phyloP scores from a whole-genome alignment of 108 stramenopile species.

The Poteriospumella lacustris region DNA sequence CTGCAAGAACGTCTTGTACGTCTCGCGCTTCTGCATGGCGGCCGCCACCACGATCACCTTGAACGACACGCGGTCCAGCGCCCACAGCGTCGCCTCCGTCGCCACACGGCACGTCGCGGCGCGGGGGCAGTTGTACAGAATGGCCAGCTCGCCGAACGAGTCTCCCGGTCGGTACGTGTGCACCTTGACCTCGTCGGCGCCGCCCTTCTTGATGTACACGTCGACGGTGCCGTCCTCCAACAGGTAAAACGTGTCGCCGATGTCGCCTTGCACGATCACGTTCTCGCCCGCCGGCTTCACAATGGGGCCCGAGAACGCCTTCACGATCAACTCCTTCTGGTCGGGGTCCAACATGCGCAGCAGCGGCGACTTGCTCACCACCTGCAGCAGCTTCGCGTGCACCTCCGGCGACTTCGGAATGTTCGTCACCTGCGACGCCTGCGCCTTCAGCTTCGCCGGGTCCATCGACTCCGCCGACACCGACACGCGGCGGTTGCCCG shows the following conservation, averaged over 20 bases:
- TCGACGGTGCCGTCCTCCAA: constrained; percentile 53
- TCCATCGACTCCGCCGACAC: constrained; percentile 55
- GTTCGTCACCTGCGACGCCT: constrained; percentile 15
- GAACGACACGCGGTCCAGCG: constrained; percentile 53
- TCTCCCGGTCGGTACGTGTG: constrained; percentile 37
- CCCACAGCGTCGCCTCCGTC: constrained; percentile 40
- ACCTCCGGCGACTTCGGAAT: constrained; percentile 22
- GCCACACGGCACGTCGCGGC: constrained; percentile 51
- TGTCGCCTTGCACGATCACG: constrained; percentile 40
- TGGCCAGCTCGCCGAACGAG: constrained; percentile 57
- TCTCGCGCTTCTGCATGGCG: constrained; percentile 27
- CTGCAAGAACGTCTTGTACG: not conserved
- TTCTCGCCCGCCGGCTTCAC: constrained; percentile 4
- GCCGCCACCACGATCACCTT: constrained; percentile 38
- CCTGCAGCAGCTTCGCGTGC: not conserved
- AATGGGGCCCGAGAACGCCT: constrained; percentile 5
- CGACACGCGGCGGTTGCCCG: constrained; percentile 45
- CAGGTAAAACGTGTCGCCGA: constrained; percentile 61
- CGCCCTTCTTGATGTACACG: constrained; percentile 42
- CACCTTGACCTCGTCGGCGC: constrained; percentile 40
- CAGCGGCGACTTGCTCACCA: constrained; percentile 21
- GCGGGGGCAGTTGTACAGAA: constrained; percentile 58
- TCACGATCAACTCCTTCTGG: constrained; percentile 12
- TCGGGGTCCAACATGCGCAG: constrained; percentile 1
- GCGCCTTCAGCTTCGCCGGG: constrained; percentile 40